A percentile compares a stretch with the other conserved stretches of the same genome.
These are phyloP conservation scores for Monosporozyma yasuniensis DNA, from an alignment of 805 yeast species.

Conservation along the genomic window DNA sequence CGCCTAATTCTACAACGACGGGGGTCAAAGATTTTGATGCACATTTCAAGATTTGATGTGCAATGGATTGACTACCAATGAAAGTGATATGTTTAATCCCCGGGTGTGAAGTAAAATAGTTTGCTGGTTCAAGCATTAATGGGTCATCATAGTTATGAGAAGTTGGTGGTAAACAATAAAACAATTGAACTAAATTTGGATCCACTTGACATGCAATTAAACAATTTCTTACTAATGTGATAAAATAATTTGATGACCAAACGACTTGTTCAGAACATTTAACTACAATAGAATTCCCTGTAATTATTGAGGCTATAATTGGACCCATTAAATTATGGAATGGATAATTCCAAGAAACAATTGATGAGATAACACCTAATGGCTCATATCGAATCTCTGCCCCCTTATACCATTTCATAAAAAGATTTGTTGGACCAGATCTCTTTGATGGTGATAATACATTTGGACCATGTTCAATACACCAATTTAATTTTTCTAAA, in stretches of 20 bases:
- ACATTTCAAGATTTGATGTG: slow-evolving; percentile 73
- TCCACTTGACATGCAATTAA: slow-evolving; percentile 65
- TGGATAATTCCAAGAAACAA: slow-evolving; percentile 97
- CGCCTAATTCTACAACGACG: slow-evolving; percentile 92
- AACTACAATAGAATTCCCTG: slow-evolving; percentile 86
- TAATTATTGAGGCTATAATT: slow-evolving; percentile 73
- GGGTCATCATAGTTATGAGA: slow-evolving; percentile 2
- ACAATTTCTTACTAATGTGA: slow-evolving; percentile 61
- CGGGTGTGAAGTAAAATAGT: slow-evolving; percentile 74
- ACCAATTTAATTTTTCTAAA: slow-evolving; percentile 87
- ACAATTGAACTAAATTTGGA: slow-evolving; percentile 77
- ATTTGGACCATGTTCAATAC: slow-evolving; percentile 68
- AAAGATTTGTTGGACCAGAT: slow-evolving; percentile 78
- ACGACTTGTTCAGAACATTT: slow-evolving; percentile 95
- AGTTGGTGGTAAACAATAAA: slow-evolving; percentile 73
- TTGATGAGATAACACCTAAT: slow-evolving; percentile 73
- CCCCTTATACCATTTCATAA: slow-evolving; percentile 74
- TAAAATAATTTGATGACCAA: slow-evolving; percentile 83
- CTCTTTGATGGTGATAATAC: slow-evolving; percentile 63
- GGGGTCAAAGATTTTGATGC: slow-evolving; percentile 89
- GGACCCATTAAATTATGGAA: slow-evolving; percentile 93
- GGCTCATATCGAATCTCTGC: slow-evolving; percentile 95
- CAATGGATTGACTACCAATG: slow-evolving; percentile 93
- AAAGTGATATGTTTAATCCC: slow-evolving; percentile 83
- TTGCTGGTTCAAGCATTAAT: slow-evolving; percentile 41